Base-by-base conservation (phyloP, 345 rosid species). In the Carallia pectinifolia region DNA sequence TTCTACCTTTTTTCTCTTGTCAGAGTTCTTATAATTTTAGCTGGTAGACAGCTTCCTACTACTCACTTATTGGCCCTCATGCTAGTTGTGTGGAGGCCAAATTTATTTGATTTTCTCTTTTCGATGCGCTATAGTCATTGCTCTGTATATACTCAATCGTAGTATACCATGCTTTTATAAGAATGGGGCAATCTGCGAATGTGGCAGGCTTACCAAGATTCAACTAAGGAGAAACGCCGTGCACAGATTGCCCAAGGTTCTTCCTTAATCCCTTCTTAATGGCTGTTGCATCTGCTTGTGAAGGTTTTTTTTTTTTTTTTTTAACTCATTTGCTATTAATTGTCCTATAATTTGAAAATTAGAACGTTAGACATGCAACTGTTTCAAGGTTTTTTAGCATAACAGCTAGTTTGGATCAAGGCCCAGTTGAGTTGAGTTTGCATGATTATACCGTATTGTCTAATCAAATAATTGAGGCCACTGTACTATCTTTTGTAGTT, bases 181-280 rank as follows among this genome's bases (percentile, higher is more conserved):
- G 62, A 59, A 33, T 34, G 38, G n/a, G 18, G 31, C 34, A 17
- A 30, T 7, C 34, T 71, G 15, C 34, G 38, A 67, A 62, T 5
- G 6, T 65, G 69, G 67, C 80, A 95, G 99, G 98, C 89, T 65
- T 96, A 96, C 75, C 91, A 92, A 71, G 98, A 92, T 62, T 90
- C 96, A 58, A 92, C 99, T 4, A 92, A 90, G 83, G 98, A 96
- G 74, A 90, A 88, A 73, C 84, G 96, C 0, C 98, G 98, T 64
- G 90, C 90, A 62, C 93, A 86, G 74, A 96, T 96, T 77, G 97
- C 98, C 61, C 98, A 90, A 90, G 98, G 99, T 96, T 84, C 56
- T 77, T 33, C 44, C 53, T 23, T 17, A 10, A 60, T 55, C 44
- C n/a, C 52, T 62, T 55, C 60, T 58, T 15, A 18, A 3, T 73